Evolutionary conservation across 176 grass and related monocot species (phyloP), one percentile per base, ranked within the genome.

Genomic region (Panicum miliaceum): DNA sequence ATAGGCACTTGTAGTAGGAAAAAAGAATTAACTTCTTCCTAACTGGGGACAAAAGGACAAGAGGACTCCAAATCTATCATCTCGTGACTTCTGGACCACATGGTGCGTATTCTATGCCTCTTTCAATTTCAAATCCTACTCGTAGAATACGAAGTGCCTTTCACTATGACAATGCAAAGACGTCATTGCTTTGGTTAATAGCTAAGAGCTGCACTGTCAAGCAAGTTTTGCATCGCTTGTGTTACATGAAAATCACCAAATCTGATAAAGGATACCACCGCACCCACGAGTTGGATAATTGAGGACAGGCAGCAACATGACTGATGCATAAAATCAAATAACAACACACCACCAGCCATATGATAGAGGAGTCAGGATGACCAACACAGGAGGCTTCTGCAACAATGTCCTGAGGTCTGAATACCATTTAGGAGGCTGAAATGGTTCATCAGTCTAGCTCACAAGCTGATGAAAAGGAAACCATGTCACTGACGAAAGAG

Each of bases 361-460:
- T 5, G 19, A 29, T 37, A 83, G 12, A 61, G 26, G n/a, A n/a
- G n/a, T n/a, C n/a, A n/a, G n/a, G 38, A 47, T 29, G 29, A 50
- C 41, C 41, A 32, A 35, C 73, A 35, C 73, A 57, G 29, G 59
- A 36, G 50, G 32, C 47, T 73, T 79, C 46, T 62, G 3, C 6
- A 35, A 69, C 75, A 66, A 79, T 70, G n/a, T 2, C 8, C 76
- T 37, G 37, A 53, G 57, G 37, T 54, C 78, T 36, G 76, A 69
- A 40, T 25, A 47, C 77, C 29, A 63, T 78, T 62, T 52, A 78
- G 65, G 65, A 59, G 25, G 41, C 45, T 38, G 10, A 37, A 67
- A 82, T 82, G 20, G 38, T 60, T 82, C 41, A 66, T 29, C 73
- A 50, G 73, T 67, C 88, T 47, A 66, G 48, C 59, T 83, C 84